Conservation (phyloP, 2,329 filamentous ascomycete genomes). For the Pseudogymnoascus sp. region DNA sequence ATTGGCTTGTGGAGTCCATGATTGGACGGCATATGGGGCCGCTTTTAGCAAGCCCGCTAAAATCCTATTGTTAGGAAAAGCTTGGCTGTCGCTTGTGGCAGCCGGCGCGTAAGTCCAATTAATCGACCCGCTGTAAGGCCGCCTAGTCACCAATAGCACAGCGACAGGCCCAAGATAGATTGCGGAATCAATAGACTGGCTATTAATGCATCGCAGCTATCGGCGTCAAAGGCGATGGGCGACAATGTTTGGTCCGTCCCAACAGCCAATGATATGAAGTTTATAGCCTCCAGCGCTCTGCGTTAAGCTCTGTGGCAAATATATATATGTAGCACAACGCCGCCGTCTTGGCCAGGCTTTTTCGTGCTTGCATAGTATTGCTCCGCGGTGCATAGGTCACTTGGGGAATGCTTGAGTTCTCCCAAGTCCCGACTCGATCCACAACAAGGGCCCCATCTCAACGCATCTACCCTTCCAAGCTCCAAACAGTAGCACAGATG, state of each 20-base stretch:
- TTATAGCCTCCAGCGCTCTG: not conserved
- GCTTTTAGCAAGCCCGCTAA: not conserved
- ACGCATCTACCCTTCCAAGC: constrained; percentile 5
- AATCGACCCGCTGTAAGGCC: not conserved
- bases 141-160: not conserved
- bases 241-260: not conserved
- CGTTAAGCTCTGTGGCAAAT: not conserved
- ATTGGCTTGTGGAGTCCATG: not conserved
- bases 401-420: not conserved
- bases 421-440: not conserved
- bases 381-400: not conserved
- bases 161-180: not conserved
- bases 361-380: not conserved
- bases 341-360: constrained; percentile 6
- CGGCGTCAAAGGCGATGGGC: constrained; percentile 1
- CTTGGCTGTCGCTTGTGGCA: constrained; percentile 4
- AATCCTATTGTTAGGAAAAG: constrained; percentile 1
- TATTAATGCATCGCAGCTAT: not conserved
- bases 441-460: not conserved
- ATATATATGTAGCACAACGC: constrained; percentile 6
- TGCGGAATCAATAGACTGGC: constrained; percentile 1
- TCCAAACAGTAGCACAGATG: not conserved
- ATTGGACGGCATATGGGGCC: constrained; percentile 2
- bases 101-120: constrained; percentile 4
- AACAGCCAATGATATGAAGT: not conserved